Evolutionary conservation across 768 basidiomycete genomes (phyloP), one percentile per base, ranked within the genome.

Genomic region (Hortiboletus campestris): DNA sequence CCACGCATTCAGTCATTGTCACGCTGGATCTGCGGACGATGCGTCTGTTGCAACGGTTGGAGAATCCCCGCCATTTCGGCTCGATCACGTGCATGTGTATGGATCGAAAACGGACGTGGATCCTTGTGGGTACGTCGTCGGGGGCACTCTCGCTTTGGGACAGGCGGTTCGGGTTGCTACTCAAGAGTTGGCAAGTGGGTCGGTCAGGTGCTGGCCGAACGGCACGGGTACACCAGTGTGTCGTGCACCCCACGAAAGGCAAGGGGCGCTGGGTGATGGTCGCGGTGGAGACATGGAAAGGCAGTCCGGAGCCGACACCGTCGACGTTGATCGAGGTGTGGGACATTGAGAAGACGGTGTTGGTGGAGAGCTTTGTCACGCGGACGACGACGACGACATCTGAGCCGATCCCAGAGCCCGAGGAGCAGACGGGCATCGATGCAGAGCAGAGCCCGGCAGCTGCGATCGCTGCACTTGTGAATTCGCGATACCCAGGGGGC

Each of bases 121-220:
- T 96, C 25, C 77, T 97, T 13, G 85, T 90, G 17, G 96, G 92
- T 3, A 97, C 96, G 1, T 84, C 88, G 3, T 83, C 82, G 2
- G 97, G 96, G 6, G 83, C 88, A 14, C 74, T 98, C 13, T 85
- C 90, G 0, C 78, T 99, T 3, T 99, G 95, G 94, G 97, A 99
- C 73, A 84, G 93, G 41, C 88, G 96, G 11, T 99, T 98, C 62
- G 94, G 95, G 1, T 76, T 98, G 19, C 75, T 89, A 5, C 77
- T 98, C 59, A 90, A 89, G 69, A 91, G 86, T 56, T 98, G 96
- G 95, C 84, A 85, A 64, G 85, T 85, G 8, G 85, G 85, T 11
- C 76, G 77, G 7, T 78, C 81, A 4, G 75, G 79, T 12, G 74
- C 75, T 2, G 83, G 83, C 2, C 72, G 77, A 38, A 76, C 79